Evolutionary conservation across 2,329 filamentous ascomycete genomes (phyloP), one percentile per base, ranked within the genome.

Genomic region (Triangularia setosa): DNA sequence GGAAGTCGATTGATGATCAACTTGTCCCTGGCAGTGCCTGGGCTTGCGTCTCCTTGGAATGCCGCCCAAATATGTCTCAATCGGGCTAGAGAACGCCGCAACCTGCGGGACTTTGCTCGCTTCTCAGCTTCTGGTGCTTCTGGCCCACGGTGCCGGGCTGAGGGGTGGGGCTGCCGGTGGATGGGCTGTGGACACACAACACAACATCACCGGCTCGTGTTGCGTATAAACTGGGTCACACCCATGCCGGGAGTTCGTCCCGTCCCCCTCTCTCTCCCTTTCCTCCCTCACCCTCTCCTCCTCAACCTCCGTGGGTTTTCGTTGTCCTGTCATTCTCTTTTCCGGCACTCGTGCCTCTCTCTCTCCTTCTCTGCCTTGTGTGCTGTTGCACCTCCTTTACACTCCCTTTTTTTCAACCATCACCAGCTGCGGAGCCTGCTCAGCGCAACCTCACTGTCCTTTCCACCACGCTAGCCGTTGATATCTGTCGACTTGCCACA

Each of bases 351-450:
- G 62, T 70, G 67, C 60, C 57, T 66, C 63, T 67, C 64, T 58
- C 58, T 66, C 64, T 67, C 70, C 69, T 69, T 69, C 33, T 52
- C 28, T 30, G 5, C 62, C 62, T 64, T 55, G 35, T 62, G 52
- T 58, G 60, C 60, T 27, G 18, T 58, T 57, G 55, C 53, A 57
- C 40, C 33, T 60, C 60, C 25, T 65, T 60, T 52, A 68, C 69
- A 63, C 62, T 71, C 68, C 67, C 67, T 71, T 68, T 65, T 61
- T 61, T 44, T 9, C n/a, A 58, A 67, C 21, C 62, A 60, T 56
- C 40, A 25, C 62, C 33, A 66, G 64, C 69, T 68, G 71, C 69
- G 68, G 69, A 71, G 70, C 66, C 67, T 70, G 69, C 70, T 71
- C 63, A 63, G 69, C 67, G 63, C 69, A 33, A 57, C 64, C 63